phyloP scores from a whole-genome alignment of 2,329 filamentous ascomycete genomes.

The Xylaria hypoxylon region DNA sequence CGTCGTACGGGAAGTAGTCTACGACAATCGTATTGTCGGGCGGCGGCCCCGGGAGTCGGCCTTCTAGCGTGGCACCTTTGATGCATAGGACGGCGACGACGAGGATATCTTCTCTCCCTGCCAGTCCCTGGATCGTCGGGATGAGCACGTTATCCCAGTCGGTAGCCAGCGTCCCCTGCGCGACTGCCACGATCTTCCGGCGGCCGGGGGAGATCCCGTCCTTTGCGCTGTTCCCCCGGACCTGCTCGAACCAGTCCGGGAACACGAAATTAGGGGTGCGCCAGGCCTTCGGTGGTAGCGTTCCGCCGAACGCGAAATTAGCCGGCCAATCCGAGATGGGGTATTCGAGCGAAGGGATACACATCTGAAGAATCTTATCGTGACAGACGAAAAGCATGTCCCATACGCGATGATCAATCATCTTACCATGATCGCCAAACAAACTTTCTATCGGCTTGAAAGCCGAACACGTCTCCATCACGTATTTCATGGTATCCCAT shows the following conservation, averaged over 20 bases:
- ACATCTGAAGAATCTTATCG: constrained; percentile 55
- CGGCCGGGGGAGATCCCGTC: constrained; percentile 37
- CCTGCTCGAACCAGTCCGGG: constrained; percentile 58
- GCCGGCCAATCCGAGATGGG: constrained; percentile 52
- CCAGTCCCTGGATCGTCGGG: constrained; percentile 59
- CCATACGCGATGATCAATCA: constrained; percentile 31
- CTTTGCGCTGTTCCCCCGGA: constrained; percentile 54
- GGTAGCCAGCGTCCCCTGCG: constrained; percentile 60
- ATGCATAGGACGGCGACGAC: constrained; percentile 52
- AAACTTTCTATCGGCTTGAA: constrained; percentile 27
- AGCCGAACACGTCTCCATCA: constrained; percentile 18
- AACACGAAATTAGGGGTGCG: constrained; percentile 48
- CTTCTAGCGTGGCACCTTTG: constrained; percentile 46
- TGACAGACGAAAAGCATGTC: constrained; percentile 49
- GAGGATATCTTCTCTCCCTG: constrained; percentile 55
- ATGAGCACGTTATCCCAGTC: constrained; percentile 58
- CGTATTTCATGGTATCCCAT: constrained; percentile 20
- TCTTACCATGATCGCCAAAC: constrained; percentile 30
- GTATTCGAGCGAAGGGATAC: constrained; percentile 56
- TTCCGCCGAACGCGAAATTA: constrained; percentile 59
- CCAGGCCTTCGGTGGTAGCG: constrained; percentile 50
- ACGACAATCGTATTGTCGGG: constrained; percentile 49
- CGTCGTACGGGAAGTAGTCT: constrained; percentile 53
- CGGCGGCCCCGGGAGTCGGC: constrained; percentile 35
- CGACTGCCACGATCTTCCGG: constrained; percentile 59